Percentiles rank a stretch among this genome's conserved stretches.
These are phyloP conservation scores for Anisodus tanguticus DNA, from an alignment of 257 asterid species.

Conservation along the genomic window DNA sequence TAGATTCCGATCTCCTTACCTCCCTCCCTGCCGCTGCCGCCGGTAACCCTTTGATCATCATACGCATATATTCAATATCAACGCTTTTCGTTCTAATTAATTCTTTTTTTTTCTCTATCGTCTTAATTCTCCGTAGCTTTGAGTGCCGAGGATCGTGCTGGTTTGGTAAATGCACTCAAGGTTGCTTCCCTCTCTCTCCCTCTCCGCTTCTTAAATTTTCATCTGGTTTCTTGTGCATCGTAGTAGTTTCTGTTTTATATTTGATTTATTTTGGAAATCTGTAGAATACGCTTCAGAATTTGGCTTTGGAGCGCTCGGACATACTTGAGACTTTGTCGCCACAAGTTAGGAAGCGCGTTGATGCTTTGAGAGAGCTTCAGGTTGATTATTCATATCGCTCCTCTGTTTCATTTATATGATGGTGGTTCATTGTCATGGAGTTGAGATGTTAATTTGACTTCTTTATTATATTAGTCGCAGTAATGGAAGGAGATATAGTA, in stretches of 20 bases:
- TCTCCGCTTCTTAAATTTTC: too few relatives aligned
- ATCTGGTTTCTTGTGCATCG: not conserved
- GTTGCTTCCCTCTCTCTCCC: not conserved
- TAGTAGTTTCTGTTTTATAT: not conserved
- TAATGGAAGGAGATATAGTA: not conserved
- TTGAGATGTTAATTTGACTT: not conserved
- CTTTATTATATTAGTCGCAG: not conserved
- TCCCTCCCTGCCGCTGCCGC: constrained; percentile 18
- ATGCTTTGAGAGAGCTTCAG: constrained; percentile 70
- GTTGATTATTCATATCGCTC: constrained; percentile 37
- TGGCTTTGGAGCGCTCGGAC: constrained; percentile 65
- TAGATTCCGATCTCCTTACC: not conserved
- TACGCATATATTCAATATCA: not conserved
- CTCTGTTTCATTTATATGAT: not conserved
- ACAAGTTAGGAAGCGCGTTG: constrained; percentile 68
- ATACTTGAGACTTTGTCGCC: constrained; percentile 67
- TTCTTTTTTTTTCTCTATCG: not conserved
- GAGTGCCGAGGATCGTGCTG: constrained; percentile 25
- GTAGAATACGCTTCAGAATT: constrained; percentile 33
- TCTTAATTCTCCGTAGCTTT: not conserved
- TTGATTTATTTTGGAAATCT: not conserved
- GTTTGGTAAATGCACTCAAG: constrained; percentile 20
- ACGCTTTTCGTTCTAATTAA: not conserved
- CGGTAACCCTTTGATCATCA: constrained; percentile 3
- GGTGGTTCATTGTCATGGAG: not conserved